phyloP scores from a whole-genome alignment of 108 stramenopile genomes.

The Discostella pseudostelligera region DNA sequence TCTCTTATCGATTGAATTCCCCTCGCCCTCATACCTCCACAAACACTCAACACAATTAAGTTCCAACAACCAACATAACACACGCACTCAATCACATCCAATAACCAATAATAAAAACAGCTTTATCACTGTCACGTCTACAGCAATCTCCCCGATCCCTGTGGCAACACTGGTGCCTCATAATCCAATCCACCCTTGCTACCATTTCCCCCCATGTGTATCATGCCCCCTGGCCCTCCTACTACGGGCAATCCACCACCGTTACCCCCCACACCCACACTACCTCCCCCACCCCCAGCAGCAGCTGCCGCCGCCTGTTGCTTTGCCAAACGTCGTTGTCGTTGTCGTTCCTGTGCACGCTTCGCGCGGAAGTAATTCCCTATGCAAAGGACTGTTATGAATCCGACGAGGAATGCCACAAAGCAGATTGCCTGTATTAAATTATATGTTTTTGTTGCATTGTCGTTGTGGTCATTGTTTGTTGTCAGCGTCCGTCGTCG shows the following conservation, averaged over 20 bases:
- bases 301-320: slow-evolving; percentile 47
- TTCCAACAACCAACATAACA: too few relatives aligned
- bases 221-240: not conserved
- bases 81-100: too few relatives aligned
- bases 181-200: slow-evolving; percentile 29
- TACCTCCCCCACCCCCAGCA: slow-evolving; percentile 17
- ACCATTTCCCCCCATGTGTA: slow-evolving; percentile 17
- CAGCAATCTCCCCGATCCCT: slow-evolving; percentile 40
- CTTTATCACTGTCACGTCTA: too few relatives aligned
- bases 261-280: not conserved
- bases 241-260: not conserved
- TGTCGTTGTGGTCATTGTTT: slow-evolving; percentile 1
- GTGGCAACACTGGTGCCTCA: slow-evolving; percentile 43
- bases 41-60: not conserved
- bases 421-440: slow-evolving; percentile 70
- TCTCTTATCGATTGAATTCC: not conserved
- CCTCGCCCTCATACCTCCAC: not conserved
- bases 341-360: slow-evolving; percentile 85
- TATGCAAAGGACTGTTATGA: slow-evolving; percentile 86
- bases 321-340: slow-evolving; percentile 78
- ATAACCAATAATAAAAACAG: not conserved
- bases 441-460: not conserved
- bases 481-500: too few relatives aligned
- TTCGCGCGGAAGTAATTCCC: slow-evolving; percentile 90
- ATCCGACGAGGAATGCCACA: slow-evolving; percentile 82